These are phyloP conservation scores for Nakazawaea ernobii DNA, from an alignment of 805 yeast genomes.

Conservation along the genomic window DNA sequence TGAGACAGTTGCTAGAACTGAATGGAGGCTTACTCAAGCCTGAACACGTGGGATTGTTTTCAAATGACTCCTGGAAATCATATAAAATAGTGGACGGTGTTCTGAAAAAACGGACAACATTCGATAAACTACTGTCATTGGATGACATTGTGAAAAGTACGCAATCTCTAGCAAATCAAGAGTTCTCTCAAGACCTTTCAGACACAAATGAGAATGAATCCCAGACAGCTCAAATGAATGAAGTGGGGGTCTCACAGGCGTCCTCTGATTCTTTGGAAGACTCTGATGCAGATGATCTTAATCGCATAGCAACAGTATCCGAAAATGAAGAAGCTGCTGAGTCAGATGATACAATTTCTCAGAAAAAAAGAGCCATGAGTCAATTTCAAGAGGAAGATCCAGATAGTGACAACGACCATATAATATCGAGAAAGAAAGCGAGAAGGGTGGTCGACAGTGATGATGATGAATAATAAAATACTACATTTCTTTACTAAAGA, in stretches of 20 bases:
- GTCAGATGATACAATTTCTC: background rate
- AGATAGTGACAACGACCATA: constrained; percentile 4
- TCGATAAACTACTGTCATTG: background rate
- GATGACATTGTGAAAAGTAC: constrained; percentile 1
- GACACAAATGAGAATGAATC: background rate
- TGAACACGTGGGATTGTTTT: constrained; percentile 8
- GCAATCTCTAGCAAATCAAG: background rate
- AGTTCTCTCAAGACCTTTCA: background rate
- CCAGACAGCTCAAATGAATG: background rate
- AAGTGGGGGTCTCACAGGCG: no score
- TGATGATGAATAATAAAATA: constrained; percentile 10
- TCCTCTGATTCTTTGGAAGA: background rate
- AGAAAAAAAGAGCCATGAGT: background rate
- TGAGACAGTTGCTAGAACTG: constrained; percentile 9
- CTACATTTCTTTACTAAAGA: background rate
- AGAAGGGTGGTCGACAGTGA: constrained; percentile 12
- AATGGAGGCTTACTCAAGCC: constrained; percentile 6
- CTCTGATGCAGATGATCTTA: background rate
- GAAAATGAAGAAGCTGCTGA: background rate
- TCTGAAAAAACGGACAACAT: background rate
- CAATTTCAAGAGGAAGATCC: background rate
- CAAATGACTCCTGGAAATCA: constrained; percentile 8
- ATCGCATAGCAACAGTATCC: no score
- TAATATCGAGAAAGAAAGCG: constrained; percentile 3
- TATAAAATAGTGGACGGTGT: constrained; percentile 7